phyloP scores from a whole-genome alignment of 129 eudicot genomes.

The Tagetes patula region DNA sequence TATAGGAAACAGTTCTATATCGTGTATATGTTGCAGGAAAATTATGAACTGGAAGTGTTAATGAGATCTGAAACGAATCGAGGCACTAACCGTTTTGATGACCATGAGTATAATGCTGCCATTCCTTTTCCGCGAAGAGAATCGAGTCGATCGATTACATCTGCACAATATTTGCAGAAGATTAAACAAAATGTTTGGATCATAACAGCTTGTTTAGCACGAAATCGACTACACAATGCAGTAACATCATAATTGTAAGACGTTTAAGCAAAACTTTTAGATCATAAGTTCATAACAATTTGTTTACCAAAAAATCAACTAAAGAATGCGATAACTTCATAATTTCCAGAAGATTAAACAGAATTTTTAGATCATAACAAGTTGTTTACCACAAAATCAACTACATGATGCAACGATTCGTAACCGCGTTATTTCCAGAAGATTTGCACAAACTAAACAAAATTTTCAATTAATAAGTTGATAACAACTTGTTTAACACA shows the following conservation, averaged over 20 bases:
- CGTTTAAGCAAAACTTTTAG: too few relatives aligned
- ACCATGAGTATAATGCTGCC: slow-evolving; percentile 59
- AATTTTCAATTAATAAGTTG: too few relatives aligned
- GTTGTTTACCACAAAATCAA: not conserved
- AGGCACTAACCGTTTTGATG: slow-evolving; percentile 61
- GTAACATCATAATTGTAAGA: too few relatives aligned
- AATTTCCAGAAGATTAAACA: too few relatives aligned
- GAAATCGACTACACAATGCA: too few relatives aligned
- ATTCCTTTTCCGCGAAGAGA: slow-evolving; percentile 45
- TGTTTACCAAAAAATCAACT: too few relatives aligned
- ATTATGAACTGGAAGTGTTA: not conserved
- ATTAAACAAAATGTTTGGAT: not conserved
- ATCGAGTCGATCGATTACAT: slow-evolving; percentile 36
- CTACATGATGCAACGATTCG: not conserved
- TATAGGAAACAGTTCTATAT: not conserved
- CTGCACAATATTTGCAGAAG: slow-evolving; percentile 14
- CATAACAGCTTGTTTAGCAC: too few relatives aligned
- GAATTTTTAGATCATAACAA: not conserved
- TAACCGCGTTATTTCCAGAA: not conserved
- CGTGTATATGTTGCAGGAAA: not conserved
- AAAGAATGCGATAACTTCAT: too few relatives aligned
- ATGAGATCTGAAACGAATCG: not conserved
- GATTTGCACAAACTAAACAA: not conserved
- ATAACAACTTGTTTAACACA: not conserved
- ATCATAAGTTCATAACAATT: too few relatives aligned